These are phyloP conservation scores for Monilinia fructicola DNA, from an alignment of 2,329 filamentous ascomycete genomes.

Conservation along the genomic window DNA sequence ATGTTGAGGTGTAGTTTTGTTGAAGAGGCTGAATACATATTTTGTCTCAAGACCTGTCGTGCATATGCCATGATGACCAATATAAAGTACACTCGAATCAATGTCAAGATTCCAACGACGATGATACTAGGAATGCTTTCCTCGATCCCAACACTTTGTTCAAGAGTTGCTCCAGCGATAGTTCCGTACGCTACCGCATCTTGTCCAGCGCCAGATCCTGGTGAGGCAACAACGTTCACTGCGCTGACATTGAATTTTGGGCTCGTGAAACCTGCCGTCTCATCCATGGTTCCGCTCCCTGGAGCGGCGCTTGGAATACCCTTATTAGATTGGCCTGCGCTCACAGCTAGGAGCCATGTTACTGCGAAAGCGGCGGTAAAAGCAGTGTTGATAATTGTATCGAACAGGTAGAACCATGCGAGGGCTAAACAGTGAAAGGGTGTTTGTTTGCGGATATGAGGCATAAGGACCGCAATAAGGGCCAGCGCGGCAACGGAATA, in stretches of 20 bases:
- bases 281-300: constrained; percentile 49
- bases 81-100: constrained; percentile 78
- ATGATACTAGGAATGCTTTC: constrained; percentile 74
- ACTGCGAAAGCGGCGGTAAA: constrained; percentile 82
- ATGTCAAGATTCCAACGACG: constrained; percentile 71
- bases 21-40: constrained; percentile 53
- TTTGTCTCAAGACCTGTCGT: constrained; percentile 70
- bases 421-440: constrained; percentile 78
- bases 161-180: constrained; percentile 49
- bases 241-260: constrained; percentile 60
- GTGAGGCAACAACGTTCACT: constrained; percentile 54
- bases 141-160: constrained; percentile 64
- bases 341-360: constrained; percentile 79
- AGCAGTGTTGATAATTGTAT: constrained; percentile 75
- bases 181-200: constrained; percentile 51
- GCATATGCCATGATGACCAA: constrained; percentile 83
- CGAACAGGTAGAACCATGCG: constrained; percentile 81
- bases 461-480: constrained; percentile 67
- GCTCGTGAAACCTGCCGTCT: constrained; percentile 64
- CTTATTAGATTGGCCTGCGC: constrained; percentile 43
- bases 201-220: constrained; percentile 50
- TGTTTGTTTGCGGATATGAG: constrained; percentile 75
- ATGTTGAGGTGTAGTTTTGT: constrained; percentile 39
- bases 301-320: constrained; percentile 43
- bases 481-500: constrained; percentile 75